These are phyloP conservation scores for Fusarium luffae DNA, from an alignment of 2,329 filamentous ascomycete species.

Conservation along the genomic window DNA sequence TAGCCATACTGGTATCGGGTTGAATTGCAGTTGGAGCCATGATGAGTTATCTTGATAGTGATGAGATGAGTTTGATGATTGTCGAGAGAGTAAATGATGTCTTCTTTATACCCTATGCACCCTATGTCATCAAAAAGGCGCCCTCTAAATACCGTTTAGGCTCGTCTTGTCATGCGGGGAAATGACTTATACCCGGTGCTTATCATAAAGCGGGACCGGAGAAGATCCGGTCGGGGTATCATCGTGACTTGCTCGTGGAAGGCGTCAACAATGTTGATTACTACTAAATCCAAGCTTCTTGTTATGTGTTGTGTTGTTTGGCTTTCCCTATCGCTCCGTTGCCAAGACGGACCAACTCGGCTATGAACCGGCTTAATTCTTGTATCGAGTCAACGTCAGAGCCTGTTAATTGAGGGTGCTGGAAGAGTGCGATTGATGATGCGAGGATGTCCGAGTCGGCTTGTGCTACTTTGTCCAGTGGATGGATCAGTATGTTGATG, in stretches of 20 bases:
- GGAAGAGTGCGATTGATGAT: background rate
- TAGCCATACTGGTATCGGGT: background rate
- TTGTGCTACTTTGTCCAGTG: background rate
- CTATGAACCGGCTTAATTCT: background rate
- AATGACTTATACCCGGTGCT: background rate
- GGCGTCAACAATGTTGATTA: background rate
- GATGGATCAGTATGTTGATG: background rate
- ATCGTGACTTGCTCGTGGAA: background rate
- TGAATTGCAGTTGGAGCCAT: background rate
- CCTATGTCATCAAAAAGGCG: constrained; percentile 5
- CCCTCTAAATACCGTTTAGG: constrained; percentile 25
- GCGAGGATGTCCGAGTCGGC: background rate
- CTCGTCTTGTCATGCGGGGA: constrained; percentile 2
- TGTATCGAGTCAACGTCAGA: background rate
- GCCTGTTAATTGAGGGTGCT: background rate
- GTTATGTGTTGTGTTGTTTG: background rate
- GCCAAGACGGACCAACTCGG: background rate
- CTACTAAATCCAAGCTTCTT: too few relatives aligned
- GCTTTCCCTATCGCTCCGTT: background rate
- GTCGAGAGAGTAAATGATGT: too few relatives aligned
- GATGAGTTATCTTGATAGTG: background rate
- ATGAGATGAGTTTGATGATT: background rate
- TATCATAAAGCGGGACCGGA: constrained; percentile 26
- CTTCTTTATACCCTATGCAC: background rate
- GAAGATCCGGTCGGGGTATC: background rate